These are phyloP conservation scores for Psilocybe sp. DNA, from an alignment of 768 basidiomycete genomes.

Conservation along the genomic window DNA sequence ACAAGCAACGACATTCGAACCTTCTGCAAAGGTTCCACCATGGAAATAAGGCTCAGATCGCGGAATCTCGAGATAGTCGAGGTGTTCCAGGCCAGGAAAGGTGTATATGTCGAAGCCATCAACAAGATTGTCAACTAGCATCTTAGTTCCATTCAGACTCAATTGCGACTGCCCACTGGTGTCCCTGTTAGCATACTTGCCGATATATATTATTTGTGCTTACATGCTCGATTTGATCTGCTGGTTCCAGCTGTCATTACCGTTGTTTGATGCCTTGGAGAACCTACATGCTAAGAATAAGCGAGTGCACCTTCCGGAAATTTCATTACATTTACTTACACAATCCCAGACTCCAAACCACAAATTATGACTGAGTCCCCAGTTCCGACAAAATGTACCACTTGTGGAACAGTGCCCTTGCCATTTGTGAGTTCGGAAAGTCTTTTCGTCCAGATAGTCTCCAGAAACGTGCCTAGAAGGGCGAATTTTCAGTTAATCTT, in stretches of 20 bases:
- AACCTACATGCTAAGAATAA: background rate
- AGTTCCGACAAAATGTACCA: conserved; percentile 1
- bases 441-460: conserved; percentile 1
- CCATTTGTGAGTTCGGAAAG: background rate
- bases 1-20: conserved; percentile 1
- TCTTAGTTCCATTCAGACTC: background rate
- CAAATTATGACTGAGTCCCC: conserved; percentile 5
- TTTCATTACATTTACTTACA: conserved; percentile 1
- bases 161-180: conserved; percentile 6
- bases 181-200: background rate
- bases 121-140: conserved; percentile 11
- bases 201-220: background rate
- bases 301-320: background rate
- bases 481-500: background rate
- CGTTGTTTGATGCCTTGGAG: background rate
- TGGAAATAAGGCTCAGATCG: conserved; percentile 5
- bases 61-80: conserved; percentile 1
- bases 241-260: conserved; percentile 1
- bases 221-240: conserved; percentile 8
- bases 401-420: background rate
- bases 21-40: conserved; percentile 5
- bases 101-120: conserved; percentile 13
- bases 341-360: conserved; percentile 8
- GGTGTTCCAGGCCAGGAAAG: background rate
- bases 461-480: background rate